Conservation (phyloP, 352 stramenopile genomes). For the Globisporangium perplexum region DNA sequence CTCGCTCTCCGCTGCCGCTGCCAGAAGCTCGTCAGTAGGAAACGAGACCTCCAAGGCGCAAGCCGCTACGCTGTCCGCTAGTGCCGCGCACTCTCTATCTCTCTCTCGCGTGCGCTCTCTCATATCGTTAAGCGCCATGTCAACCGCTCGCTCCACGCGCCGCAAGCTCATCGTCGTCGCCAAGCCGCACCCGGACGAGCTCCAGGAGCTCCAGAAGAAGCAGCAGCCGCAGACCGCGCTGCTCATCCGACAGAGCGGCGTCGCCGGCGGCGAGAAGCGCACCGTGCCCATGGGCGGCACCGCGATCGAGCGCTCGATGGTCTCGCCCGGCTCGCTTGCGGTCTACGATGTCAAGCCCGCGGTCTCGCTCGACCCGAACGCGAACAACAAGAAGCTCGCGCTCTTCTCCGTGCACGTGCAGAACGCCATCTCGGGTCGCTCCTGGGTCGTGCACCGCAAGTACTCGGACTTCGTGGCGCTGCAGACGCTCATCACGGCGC, state of each 20-base stretch:
- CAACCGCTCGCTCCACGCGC: slow-evolving; percentile 10
- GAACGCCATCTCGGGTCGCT: slow-evolving; percentile 65
- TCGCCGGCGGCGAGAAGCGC: slow-evolving; percentile 22
- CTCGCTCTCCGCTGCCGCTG: not conserved
- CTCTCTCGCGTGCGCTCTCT: not conserved
- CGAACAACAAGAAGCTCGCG: slow-evolving; percentile 32
- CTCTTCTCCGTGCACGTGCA: slow-evolving; percentile 63
- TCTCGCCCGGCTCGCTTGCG: slow-evolving; percentile 46
- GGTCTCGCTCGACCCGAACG: slow-evolving; percentile 17
- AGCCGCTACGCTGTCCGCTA: not conserved
- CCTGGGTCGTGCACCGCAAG: slow-evolving; percentile 62
- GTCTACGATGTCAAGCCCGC: slow-evolving; percentile 58
- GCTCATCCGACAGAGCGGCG: slow-evolving; percentile 26
- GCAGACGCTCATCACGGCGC: slow-evolving; percentile 36
- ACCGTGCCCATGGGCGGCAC: slow-evolving; percentile 54
- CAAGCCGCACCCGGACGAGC: slow-evolving; percentile 11
- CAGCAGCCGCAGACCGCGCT: slow-evolving; percentile 24
- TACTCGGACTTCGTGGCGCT: slow-evolving; percentile 66
- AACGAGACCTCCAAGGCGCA: slow-evolving; percentile 8
- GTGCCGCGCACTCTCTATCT: not conserved
- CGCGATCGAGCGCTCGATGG: slow-evolving; percentile 59
- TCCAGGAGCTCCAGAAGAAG: slow-evolving; percentile 10
- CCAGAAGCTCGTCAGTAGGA: slow-evolving; percentile 4
- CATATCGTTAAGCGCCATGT: slow-evolving; percentile 3
- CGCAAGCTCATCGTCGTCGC: slow-evolving; percentile 15